Evolutionary conservation across 306 rosid genomes (phyloP).

Genomic region (Erythrophleum fordii): DNA sequence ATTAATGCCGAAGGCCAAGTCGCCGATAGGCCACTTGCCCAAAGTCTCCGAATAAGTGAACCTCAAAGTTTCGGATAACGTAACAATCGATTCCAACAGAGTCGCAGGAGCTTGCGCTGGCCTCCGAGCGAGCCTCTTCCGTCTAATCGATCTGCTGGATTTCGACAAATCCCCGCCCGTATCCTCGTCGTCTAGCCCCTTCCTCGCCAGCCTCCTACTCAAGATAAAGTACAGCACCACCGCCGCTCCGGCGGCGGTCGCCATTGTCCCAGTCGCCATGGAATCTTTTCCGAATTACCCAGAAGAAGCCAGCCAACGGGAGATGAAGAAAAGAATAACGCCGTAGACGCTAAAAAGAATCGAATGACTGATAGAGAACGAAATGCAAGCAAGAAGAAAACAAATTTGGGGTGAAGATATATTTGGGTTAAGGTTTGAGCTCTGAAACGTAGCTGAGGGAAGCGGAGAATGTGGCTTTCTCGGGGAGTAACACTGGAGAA

Average conservation of each 20-base stretch:
- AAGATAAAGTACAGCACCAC: constrained; percentile 68
- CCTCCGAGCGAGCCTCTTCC: constrained; percentile 71
- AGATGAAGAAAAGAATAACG: constrained; percentile 6
- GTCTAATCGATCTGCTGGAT: constrained; percentile 65
- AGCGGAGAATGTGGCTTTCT: constrained; percentile 23
- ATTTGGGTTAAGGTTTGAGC: constrained; percentile 16
- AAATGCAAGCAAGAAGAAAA: constrained; percentile 3
- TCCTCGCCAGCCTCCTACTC: constrained; percentile 54
- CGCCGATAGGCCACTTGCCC: constrained; percentile 98
- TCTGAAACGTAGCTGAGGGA: constrained; percentile 33
- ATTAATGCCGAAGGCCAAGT: constrained; percentile 96
- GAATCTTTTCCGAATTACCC: constrained; percentile 3
- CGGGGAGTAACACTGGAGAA: constrained; percentile 24
- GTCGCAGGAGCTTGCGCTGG: constrained; percentile 99
- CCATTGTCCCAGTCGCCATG: constrained; percentile 97
- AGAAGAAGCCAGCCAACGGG: background rate
- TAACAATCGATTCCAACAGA: constrained; percentile 75
- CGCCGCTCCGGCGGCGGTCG: constrained; percentile 92
- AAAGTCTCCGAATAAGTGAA: constrained; percentile 88
- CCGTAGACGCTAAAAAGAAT: background rate
- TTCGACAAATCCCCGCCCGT: constrained; percentile 56
- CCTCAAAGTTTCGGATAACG: constrained; percentile 85
- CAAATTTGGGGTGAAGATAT: background rate
- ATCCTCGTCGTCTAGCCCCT: constrained; percentile 53
- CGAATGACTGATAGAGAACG: background rate